A percentile compares a stretch with the other conserved stretches of the same genome.
Evolutionary conservation across 2,329 filamentous ascomycete genomes (phyloP).

Genomic region (Fusarium torreyae): DNA sequence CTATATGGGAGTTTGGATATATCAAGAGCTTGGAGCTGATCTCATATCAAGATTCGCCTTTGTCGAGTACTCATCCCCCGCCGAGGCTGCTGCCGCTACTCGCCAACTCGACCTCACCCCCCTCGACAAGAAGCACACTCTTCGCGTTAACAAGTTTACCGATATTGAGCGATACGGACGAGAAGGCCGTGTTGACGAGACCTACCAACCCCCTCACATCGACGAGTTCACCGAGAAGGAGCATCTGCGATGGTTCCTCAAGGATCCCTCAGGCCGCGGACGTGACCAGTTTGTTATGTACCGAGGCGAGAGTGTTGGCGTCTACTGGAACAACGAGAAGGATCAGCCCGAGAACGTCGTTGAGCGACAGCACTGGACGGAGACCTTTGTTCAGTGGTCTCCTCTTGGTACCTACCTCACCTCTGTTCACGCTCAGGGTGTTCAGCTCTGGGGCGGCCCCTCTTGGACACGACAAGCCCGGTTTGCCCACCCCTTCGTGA

Average conservation of each 20-base stretch:
- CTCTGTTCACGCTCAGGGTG: conserved; percentile 95
- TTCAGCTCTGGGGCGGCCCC: conserved; percentile 95
- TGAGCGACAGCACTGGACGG: conserved; percentile 96
- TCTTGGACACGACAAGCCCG: conserved; percentile 92
- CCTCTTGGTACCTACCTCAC: conserved; percentile 94
- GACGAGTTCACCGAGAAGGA: conserved; percentile 92
- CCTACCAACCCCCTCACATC: conserved; percentile 86
- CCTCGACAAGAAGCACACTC: conserved; percentile 96
- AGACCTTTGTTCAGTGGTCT: conserved; percentile 98
- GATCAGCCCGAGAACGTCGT: conserved; percentile 90
- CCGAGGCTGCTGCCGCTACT: conserved; percentile 90
- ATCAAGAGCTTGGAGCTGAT: conserved; percentile 30
- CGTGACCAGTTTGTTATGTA: conserved; percentile 98
- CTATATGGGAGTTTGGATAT: not conserved
- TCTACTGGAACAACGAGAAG: conserved; percentile 99
- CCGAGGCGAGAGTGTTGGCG: conserved; percentile 89
- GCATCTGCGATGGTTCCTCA: conserved; percentile 93
- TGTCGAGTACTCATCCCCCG: conserved; percentile 93
- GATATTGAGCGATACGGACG: conserved; percentile 97
- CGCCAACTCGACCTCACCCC: conserved; percentile 88
- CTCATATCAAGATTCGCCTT: conserved; percentile 83
- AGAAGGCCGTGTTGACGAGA: conserved; percentile 93
- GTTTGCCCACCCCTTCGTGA: conserved; percentile 95
- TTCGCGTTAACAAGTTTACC: conserved; percentile 97
- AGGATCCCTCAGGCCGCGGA: conserved; percentile 82